Conservation (phyloP, 306 rosid genomes). For the Vigna trinervia region DNA sequence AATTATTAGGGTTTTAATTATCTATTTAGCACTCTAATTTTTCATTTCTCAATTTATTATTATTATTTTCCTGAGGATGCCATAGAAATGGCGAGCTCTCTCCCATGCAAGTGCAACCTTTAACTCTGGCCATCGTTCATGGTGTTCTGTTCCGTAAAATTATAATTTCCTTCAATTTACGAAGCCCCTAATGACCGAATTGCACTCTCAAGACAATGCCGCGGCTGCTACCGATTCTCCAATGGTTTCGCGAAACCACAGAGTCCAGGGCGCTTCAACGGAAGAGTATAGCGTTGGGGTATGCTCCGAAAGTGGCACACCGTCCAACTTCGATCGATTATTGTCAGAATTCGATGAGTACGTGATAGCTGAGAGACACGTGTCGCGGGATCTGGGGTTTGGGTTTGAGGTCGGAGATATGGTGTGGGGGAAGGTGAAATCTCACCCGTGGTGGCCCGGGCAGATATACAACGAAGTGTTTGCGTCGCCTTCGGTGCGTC, state of each 20-base stretch:
- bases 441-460: slow-evolving; percentile 99
- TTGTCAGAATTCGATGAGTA: slow-evolving; percentile 79
- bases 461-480: slow-evolving; percentile 81
- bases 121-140: background rate
- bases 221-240: slow-evolving; percentile 28
- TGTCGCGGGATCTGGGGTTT: slow-evolving; percentile 44
- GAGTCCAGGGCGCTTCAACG: background rate
- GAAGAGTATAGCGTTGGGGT: slow-evolving; percentile 56
- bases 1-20: background rate
- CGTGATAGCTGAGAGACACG: slow-evolving; percentile 71
- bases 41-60: background rate
- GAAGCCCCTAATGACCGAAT: slow-evolving; percentile 60
- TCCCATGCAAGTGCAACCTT: slow-evolving; percentile 1
- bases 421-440: slow-evolving; percentile 99
- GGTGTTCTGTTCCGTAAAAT: slow-evolving; percentile 45
- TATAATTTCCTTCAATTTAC: slow-evolving; percentile 32
- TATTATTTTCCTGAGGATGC: background rate
- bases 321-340: slow-evolving; percentile 40
- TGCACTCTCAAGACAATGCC: slow-evolving; percentile 42
- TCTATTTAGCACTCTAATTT: background rate
- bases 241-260: background rate
- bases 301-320: slow-evolving; percentile 44
- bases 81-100: slow-evolving; percentile 36
- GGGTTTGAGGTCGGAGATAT: slow-evolving; percentile 88
- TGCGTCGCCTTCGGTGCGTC: slow-evolving; percentile 77